Conservation (phyloP, 1,284 basidiomycete genomes). For the Cystobasidium sp. region DNA sequence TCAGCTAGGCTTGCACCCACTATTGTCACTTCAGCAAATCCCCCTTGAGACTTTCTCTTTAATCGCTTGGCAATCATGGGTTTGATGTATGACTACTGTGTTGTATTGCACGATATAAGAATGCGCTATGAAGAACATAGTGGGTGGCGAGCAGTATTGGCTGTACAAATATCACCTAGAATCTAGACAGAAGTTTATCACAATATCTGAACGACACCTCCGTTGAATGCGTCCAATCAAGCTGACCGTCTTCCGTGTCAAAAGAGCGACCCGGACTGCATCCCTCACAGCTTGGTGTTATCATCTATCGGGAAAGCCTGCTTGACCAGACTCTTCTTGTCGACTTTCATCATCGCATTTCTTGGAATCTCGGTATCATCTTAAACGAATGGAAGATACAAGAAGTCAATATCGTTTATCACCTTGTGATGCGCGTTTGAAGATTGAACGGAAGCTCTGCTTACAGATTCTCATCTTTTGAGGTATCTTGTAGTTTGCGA, state of each 20-base stretch:
- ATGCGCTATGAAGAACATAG: no score
- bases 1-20: not conserved
- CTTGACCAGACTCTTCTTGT: conserved; percentile 43
- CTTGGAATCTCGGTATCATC: conserved; percentile 43
- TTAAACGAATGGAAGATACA: not conserved
- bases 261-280: not conserved
- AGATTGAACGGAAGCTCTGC: conserved; percentile 4
- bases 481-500: conserved; percentile 56
- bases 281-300: not conserved
- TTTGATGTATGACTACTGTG: no score
- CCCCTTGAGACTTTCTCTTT: no score
- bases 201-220: no score
- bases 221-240: no score
- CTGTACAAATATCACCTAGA: no score
- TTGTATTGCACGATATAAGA: no score
- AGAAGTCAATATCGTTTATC: no score
- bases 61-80: not conserved
- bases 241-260: no score
- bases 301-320: conserved; percentile 25
- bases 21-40: not conserved
- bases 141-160: no score
- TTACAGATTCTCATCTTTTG: conserved; percentile 54
- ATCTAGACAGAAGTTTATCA: no score
- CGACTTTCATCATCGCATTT: conserved; percentile 45
- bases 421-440: no score